These are phyloP conservation scores for Plasmodium ovale DNA, from an alignment of 169 alveolate species.

Conservation along the genomic window DNA sequence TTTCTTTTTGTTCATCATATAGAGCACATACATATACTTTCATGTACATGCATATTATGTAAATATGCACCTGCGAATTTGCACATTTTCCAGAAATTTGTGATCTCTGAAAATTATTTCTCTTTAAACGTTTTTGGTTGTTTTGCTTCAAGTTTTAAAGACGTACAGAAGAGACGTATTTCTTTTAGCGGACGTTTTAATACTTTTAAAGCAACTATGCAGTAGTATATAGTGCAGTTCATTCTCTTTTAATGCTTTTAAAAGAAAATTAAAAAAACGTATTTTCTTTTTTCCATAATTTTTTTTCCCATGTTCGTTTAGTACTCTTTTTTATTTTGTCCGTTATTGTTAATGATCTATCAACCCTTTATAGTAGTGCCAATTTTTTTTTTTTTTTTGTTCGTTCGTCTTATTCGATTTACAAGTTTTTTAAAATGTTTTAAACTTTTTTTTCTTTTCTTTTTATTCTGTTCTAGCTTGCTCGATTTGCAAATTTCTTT, in stretches of 20 bases:
- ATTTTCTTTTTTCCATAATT: no score
- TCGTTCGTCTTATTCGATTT: constrained; percentile 1
- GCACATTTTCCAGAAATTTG: not conserved
- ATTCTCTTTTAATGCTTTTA: no score
- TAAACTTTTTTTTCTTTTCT: constrained; percentile 7
- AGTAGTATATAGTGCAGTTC: no score
- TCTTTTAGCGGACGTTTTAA: no score
- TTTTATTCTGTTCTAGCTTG: no score
- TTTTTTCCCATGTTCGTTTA: not conserved
- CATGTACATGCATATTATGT: not conserved
- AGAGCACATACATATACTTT: not conserved
- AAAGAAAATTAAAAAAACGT: no score
- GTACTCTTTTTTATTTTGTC: not conserved
- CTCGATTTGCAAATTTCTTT: no score
- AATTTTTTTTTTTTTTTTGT: not conserved
- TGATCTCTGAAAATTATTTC: no score
- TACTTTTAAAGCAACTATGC: not conserved
- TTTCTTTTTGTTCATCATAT: no score
- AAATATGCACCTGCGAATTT: not conserved
- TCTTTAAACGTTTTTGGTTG: no score
- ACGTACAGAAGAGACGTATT: no score
- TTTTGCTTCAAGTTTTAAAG: no score
- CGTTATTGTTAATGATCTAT: not conserved
- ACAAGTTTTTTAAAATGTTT: not conserved
- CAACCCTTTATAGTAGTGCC: not conserved